Conservation (phyloP, 352 stramenopile genomes). For the Globisporangium spinosum region DNA sequence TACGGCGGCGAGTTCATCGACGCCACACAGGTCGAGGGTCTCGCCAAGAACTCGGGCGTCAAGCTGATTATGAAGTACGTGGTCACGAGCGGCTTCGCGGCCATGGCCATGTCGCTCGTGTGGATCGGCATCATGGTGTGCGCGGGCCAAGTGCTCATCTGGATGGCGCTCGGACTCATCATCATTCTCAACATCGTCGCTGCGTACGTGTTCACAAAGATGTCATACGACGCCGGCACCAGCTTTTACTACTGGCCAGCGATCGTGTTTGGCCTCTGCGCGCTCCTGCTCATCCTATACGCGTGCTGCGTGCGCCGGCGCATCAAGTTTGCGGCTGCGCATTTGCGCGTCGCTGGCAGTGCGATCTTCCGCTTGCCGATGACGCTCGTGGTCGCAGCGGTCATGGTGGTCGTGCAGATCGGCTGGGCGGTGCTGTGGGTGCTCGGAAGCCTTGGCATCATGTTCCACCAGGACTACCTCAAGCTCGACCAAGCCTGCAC, state of each 20-base stretch:
- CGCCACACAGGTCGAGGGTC: conserved; percentile 38
- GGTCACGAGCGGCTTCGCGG: conserved; percentile 40
- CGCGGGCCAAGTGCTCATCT: conserved; percentile 45
- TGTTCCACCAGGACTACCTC: conserved; percentile 76
- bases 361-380: conserved; percentile 86
- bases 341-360: conserved; percentile 85
- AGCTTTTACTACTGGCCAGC: conserved; percentile 71
- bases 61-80: conserved; percentile 59
- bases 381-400: conserved; percentile 74
- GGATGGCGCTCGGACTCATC: conserved; percentile 41
- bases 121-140: conserved; percentile 77
- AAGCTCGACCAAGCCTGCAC: conserved; percentile 50
- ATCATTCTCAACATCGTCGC: conserved; percentile 50
- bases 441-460: conserved; percentile 74
- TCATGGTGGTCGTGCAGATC: conserved; percentile 85
- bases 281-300: conserved; percentile 54
- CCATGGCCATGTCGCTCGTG: conserved; percentile 60
- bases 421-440: conserved; percentile 86
- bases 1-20: conserved; percentile 67
- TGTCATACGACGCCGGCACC: conserved; percentile 50
- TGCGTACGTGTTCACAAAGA: conserved; percentile 65
- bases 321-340: conserved; percentile 91
- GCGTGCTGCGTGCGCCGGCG: conserved; percentile 68
- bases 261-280: conserved; percentile 47
- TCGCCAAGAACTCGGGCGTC: conserved; percentile 41